Percentiles rank a stretch among this genome's conserved stretches.
These are phyloP conservation scores for Coemansia sp. DNA, from an alignment of 192 early-diverging fungal genomes.

Conservation along the genomic window DNA sequence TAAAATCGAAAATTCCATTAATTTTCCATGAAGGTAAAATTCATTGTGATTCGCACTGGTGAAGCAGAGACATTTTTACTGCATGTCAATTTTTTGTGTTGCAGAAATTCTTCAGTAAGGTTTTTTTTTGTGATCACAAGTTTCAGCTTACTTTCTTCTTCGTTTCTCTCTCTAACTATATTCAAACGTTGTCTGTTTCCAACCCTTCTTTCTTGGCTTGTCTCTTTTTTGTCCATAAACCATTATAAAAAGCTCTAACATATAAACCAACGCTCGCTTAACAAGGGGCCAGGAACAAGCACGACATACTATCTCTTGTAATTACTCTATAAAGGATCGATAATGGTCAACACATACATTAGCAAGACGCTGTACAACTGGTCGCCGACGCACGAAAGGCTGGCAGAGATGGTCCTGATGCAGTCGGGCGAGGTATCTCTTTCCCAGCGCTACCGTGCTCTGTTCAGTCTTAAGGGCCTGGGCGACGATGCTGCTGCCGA, in stretches of 20 bases:
- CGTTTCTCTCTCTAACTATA: not conserved
- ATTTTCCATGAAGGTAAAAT: too few relatives aligned
- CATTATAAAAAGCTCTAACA: constrained; percentile 3
- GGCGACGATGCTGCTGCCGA: constrained; percentile 71
- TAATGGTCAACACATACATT: constrained; percentile 55
- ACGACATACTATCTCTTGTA: not conserved
- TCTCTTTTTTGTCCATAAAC: not conserved
- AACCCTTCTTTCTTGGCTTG: not conserved
- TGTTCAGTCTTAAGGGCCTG: constrained; percentile 90
- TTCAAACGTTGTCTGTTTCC: constrained; percentile 2
- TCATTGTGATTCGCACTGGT: too few relatives aligned
- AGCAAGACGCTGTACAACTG: constrained; percentile 32
- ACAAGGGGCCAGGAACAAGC: not conserved
- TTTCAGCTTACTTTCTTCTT: not conserved
- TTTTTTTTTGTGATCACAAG: not conserved
- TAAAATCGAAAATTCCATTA: too few relatives aligned
- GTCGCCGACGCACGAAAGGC: constrained; percentile 60
- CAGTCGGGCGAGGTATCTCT: constrained; percentile 65
- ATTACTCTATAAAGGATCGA: not conserved
- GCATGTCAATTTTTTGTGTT: constrained; percentile 1
- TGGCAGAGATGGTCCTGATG: constrained; percentile 66
- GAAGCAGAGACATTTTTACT: too few relatives aligned
- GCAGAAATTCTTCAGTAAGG: not conserved
- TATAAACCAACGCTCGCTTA: not conserved
- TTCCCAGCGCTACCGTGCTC: constrained; percentile 83